Base-by-base conservation (phyloP, 106 monocot species). In the Acanthochlamys bracteata region DNA sequence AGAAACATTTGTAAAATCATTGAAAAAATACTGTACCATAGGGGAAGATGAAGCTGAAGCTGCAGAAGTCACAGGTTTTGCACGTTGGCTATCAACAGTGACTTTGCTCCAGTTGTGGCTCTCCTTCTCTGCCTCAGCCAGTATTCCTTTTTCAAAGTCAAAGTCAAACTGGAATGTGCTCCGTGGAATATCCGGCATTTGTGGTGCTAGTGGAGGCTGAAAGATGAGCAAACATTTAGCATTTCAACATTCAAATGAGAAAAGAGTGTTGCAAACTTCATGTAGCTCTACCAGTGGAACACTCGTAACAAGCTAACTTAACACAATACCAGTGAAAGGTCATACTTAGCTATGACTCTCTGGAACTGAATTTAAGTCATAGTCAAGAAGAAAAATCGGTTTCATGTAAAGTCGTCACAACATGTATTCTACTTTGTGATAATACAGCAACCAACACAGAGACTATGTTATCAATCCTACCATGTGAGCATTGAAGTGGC, bases 161-260 rank as follows among this genome's bases (percentile, higher is more conserved):
- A 98, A 98, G 61, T 98, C 85, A 79, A 85, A 98, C n/a, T 78
- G 79, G 76, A 91, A 91, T 39, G 80, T 85, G 74, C 85, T 79
- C 47, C 81, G 73, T 71, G 91, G 88, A 78, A 92, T 65, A 41
- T 98, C 91, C 49, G 62, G 20, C 63, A 79, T 42, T 66, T 82
- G 85, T 59, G 84, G 83, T 39, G 82, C 66, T 61, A 98, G 71
- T 63, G 76, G 85, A 60, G 96, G 96, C 96, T 98, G 76, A 67
- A 61, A 86, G 63, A 20, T 23, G 11, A 21, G 26, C 11, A 41
- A 59, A 41, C 51, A 51, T 41, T 55, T 20, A 20, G 55, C 10
- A 20, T 51, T 51, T 51, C n/a, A n/a, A n/a, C n/a, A n/a, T n/a
- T n/a, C 51, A 15, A 13, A 51, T 19, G 1, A 51, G 51, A 51